Evolutionary conservation across 1,284 basidiomycete genomes (phyloP).

Genomic region (Leccinum fuscescens): DNA sequence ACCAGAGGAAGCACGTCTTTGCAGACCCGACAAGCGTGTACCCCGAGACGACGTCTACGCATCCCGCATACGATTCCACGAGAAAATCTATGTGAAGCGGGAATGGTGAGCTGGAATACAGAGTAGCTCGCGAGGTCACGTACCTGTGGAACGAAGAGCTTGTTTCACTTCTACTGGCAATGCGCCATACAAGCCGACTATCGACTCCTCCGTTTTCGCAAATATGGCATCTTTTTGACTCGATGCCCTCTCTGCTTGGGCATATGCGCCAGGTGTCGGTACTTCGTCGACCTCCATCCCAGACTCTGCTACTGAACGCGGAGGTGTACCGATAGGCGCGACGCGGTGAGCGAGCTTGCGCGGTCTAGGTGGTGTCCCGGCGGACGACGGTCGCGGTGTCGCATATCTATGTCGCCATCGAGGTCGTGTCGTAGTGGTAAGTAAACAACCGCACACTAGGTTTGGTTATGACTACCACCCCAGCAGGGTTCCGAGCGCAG

Average conservation of each 20-base stretch:
- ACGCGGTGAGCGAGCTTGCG: constrained; percentile 28
- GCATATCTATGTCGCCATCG: constrained; percentile 36
- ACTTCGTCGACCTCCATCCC: constrained; percentile 68
- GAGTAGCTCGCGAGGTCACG: constrained; percentile 5
- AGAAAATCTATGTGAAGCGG: constrained; percentile 54
- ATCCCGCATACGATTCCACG: constrained; percentile 63
- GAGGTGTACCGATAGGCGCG: constrained; percentile 29
- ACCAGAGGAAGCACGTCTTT: constrained; percentile 80
- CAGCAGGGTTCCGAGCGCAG: constrained; percentile 45
- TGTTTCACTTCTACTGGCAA: constrained; percentile 74
- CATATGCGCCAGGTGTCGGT: constrained; percentile 37
- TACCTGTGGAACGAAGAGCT: constrained; percentile 64
- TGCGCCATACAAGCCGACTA: constrained; percentile 66
- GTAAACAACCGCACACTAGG: constrained; percentile 12
- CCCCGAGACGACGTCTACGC: constrained; percentile 67
- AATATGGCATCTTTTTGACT: constrained; percentile 49
- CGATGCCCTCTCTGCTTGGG: constrained; percentile 31
- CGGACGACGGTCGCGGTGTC: constrained; percentile 38
- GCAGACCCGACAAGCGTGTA: constrained; percentile 71
- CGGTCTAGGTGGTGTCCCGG: constrained; percentile 34
- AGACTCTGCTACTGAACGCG: constrained; percentile 39
- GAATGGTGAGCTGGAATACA: background rate
- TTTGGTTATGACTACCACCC: constrained; percentile 13
- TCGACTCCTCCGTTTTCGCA: constrained; percentile 70
- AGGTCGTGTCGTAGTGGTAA: constrained; percentile 11